phyloP scores from a whole-genome alignment of 2,329 filamentous ascomycete species.

The Epichloe baconii region DNA sequence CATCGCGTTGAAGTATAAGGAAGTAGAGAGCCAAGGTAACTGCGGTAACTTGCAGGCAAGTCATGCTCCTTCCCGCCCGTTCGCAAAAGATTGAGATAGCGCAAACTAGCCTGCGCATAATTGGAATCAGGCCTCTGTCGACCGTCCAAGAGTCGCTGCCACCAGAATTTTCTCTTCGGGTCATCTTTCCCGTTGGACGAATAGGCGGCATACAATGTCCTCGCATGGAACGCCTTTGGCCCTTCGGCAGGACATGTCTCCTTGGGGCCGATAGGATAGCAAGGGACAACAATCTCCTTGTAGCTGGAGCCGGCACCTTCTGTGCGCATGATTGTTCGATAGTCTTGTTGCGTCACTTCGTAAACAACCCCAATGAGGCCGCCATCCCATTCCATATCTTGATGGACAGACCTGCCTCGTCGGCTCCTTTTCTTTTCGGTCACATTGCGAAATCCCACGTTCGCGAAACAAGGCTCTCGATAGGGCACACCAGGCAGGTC shows the following conservation, averaged over 20 bases:
- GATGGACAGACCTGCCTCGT: slow-evolving; percentile 1
- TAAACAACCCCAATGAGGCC: slow-evolving; percentile 89
- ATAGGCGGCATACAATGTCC: slow-evolving; percentile 66
- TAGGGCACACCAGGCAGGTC: slow-evolving; percentile 80
- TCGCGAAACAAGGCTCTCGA: slow-evolving; percentile 82
- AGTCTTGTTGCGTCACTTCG: slow-evolving; percentile 77
- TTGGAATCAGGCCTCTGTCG: slow-evolving; percentile 47
- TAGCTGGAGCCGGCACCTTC: slow-evolving; percentile 84
- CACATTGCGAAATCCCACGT: slow-evolving; percentile 50
- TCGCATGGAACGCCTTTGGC: slow-evolving; percentile 60
- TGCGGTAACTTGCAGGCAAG: slow-evolving; percentile 67
- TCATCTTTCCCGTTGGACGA: slow-evolving; percentile 22
- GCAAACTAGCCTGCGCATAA: slow-evolving; percentile 70
- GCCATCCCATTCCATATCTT: slow-evolving; percentile 49
- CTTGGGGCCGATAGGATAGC: slow-evolving; percentile 50
- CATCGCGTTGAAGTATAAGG: slow-evolving; percentile 57
- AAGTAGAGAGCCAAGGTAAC: slow-evolving; percentile 55
- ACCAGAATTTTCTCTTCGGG: slow-evolving; percentile 28
- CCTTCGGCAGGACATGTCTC: slow-evolving; percentile 47
- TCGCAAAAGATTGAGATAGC: slow-evolving; percentile 71
- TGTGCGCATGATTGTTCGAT: slow-evolving; percentile 72
- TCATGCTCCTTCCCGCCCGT: slow-evolving; percentile 67
- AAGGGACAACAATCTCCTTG: slow-evolving; percentile 68
- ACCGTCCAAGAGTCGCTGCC: slow-evolving; percentile 30
- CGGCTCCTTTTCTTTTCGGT: slow-evolving; percentile 25